These are phyloP conservation scores for Pezicula carpinea DNA, from an alignment of 2,329 filamentous ascomycete genomes.

Conservation along the genomic window DNA sequence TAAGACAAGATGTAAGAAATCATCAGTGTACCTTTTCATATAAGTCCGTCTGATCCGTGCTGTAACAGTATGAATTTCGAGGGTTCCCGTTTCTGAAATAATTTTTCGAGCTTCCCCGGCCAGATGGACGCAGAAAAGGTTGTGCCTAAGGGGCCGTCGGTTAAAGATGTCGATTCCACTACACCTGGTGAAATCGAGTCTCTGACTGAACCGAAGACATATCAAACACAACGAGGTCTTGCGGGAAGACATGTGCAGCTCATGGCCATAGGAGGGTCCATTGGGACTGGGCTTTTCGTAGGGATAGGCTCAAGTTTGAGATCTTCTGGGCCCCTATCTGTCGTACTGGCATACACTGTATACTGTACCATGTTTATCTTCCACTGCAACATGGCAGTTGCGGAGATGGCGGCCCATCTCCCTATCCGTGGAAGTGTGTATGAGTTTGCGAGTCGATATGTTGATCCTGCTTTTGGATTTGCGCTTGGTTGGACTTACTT, in stretches of 20 bases:
- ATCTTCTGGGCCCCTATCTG: constrained; percentile 43
- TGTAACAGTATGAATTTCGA: no score
- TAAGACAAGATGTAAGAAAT: no score
- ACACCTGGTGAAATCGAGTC: background rate
- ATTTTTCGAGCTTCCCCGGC: background rate
- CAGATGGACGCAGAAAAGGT: constrained; percentile 1
- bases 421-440: constrained; percentile 46
- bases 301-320: constrained; percentile 45
- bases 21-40: no score
- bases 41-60: background rate
- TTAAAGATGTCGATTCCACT: background rate
- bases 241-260: constrained; percentile 14
- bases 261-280: constrained; percentile 31
- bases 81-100: background rate
- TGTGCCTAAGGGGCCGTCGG: background rate
- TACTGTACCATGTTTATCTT: constrained; percentile 42
- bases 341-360: constrained; percentile 41
- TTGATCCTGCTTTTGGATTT: constrained; percentile 45
- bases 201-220: background rate
- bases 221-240: constrained; percentile 32
- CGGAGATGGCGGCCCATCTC: constrained; percentile 42
- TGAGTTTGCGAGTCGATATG: constrained; percentile 41
- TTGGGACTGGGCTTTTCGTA: constrained; percentile 46
- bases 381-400: constrained; percentile 42
- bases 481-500: constrained; percentile 39